Conservation (phyloP, 176 grass and related monocot species). For the Lolium rigidum region DNA sequence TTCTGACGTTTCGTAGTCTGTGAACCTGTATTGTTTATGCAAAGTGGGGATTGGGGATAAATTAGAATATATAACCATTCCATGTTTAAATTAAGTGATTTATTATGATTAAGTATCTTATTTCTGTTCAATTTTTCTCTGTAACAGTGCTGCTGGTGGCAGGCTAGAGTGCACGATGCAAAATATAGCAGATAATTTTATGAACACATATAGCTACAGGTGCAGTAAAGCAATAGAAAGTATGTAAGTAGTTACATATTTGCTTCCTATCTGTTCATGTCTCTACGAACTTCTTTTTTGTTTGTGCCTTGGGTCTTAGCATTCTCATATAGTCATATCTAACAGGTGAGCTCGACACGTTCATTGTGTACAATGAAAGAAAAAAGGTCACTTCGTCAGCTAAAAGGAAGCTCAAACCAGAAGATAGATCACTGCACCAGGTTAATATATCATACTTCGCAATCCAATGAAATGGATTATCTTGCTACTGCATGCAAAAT, state of each 20-base stretch:
- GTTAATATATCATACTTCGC: conserved; percentile 39
- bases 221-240: conserved; percentile 83
- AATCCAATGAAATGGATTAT: conserved; percentile 10
- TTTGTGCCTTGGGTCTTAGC: conserved; percentile 32
- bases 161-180: conserved; percentile 99
- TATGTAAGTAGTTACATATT: conserved; percentile 62
- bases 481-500: conserved; percentile 21
- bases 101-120: conserved; percentile 18
- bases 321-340: conserved; percentile 4
- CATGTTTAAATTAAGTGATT: conserved; percentile 31
- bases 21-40: conserved; percentile 25
- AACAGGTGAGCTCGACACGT: conserved; percentile 79
- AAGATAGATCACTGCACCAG: conserved; percentile 88
- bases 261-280: conserved; percentile 13
- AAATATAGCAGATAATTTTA: conserved; percentile 92
- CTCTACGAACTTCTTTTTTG: background rate
- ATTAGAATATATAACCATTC: background rate
- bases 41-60: background rate
- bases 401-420: conserved; percentile 93
- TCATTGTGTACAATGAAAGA: conserved; percentile 98
- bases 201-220: conserved; percentile 70
- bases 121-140: conserved; percentile 20
- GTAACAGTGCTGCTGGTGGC: conserved; percentile 72
- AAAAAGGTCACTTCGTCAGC: conserved; percentile 96
- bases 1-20: background rate